Base-by-base conservation (phyloP, 768 basidiomycete species). In the Psilocybe cubensis region DNA sequence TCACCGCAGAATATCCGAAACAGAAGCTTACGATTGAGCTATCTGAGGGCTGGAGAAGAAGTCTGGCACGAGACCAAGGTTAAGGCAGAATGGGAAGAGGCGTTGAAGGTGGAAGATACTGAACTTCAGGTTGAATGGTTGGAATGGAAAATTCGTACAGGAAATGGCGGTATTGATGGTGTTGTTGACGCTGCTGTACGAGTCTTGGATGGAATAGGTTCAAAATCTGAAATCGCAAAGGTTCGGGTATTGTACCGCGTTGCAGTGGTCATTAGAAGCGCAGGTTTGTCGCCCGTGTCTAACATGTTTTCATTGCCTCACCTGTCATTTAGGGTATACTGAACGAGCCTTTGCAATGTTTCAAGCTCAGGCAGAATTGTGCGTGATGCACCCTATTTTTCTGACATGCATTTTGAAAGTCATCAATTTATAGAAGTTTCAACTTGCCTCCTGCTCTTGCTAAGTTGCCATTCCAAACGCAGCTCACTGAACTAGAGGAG, bases 361-460 rank as follows among this genome's bases (percentile, higher is more conserved):
- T 64, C 92, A 94, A 68, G 91, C 90, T 9, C 90, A 94, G 70
- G 83, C 87, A 14, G 92, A 94, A 72, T 64, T 93, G 92, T 94
- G 74, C 63, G 86, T 44, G 69, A 21, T 41, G 20, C 43, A n/a
- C 20, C 12, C 5, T 27, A 24, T 45, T n/a, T 21, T 18, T 7
- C n/a, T 24, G 31, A 24, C 24, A 51, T 17, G 25, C 54, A 11
- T 28, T 38, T 60, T 49, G 54, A 48, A 14, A 20, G 18, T 27
- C 17, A n/a, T 52, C 20, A n/a, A 17, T 41, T 18, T 56, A 54
- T 25, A 93, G 92, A 45, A 77, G 79, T 4, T 92, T 88, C 60
- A 74, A 82, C 57, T 54, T 76, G 21, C 90, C 91, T 0, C 69
- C 75, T 23, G 64, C 66, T n/a, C 65, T 89, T 1, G 63, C 65